Percentiles rank a stretch among this genome's conserved stretches.
Conservation (phyloP, 345 rosid genomes). For the Aegle marmelos region DNA sequence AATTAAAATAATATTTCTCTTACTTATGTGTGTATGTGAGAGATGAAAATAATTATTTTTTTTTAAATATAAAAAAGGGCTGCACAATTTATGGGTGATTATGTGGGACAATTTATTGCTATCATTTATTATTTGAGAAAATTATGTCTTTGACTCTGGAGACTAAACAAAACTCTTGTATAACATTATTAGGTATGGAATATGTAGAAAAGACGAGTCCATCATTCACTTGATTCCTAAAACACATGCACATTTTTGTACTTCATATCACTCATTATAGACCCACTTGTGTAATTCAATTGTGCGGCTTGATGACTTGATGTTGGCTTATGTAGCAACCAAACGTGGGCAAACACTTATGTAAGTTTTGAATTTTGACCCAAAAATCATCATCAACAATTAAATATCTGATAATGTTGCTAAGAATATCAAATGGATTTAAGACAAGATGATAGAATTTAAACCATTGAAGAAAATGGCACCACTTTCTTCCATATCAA, state of each 20-base stretch:
- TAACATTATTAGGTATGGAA: not conserved
- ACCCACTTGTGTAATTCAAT: not conserved
- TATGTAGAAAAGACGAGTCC: not conserved
- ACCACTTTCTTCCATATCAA: not conserved
- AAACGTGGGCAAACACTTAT: not conserved
- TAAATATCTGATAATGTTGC: not conserved
- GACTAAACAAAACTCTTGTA: not conserved
- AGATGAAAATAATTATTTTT: too few species aligned
- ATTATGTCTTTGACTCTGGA: not conserved
- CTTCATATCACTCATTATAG: not conserved
- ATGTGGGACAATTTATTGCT: too few species aligned
- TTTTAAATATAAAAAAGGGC: too few species aligned
- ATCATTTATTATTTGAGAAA: too few species aligned
- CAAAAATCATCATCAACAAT: not conserved
- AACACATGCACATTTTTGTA: not conserved
- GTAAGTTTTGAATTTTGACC: not conserved
- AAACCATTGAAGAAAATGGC: not conserved
- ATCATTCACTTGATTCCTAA: not conserved
- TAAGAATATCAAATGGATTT: not conserved
- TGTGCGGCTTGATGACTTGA: not conserved
- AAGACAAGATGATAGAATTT: not conserved
- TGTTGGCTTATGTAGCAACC: not conserved
- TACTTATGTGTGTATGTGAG: too few species aligned
- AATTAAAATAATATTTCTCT: too few species aligned
- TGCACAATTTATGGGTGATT: too few species aligned